Conservation (phyloP, 73 alveolate genomes). For the Paramecium octaurelia region DNA sequence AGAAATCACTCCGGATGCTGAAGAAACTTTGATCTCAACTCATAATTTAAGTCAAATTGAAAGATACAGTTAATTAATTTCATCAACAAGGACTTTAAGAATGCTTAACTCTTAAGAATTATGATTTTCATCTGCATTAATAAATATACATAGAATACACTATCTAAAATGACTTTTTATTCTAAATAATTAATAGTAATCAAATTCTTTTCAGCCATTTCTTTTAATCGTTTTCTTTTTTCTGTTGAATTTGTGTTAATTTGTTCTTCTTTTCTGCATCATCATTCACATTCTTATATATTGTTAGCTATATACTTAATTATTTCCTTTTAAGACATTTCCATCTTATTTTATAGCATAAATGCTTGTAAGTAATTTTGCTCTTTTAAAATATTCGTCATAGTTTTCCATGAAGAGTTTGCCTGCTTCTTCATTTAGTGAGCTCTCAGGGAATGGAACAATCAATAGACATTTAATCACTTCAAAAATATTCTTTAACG, state of each 20-base stretch:
- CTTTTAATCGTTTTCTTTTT: conserved; percentile 50
- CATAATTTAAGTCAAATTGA: not conserved
- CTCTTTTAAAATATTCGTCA: conserved; percentile 90
- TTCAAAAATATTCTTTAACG: conserved; percentile 91
- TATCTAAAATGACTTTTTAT: not conserved
- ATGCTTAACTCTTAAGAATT: not conserved
- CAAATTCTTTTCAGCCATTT: conserved; percentile 64
- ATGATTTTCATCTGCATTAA: not conserved
- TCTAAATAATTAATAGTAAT: not conserved
- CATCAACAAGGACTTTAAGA: not conserved
- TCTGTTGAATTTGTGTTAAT: not conserved
- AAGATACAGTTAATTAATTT: not conserved
- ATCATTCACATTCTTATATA: not conserved
- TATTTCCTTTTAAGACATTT: conserved; percentile 22
- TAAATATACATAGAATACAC: not conserved
- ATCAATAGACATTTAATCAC: conserved; percentile 98
- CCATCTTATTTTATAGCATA: conserved; percentile 77
- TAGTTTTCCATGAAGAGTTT: conserved; percentile 98
- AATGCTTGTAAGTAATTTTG: conserved; percentile 86
- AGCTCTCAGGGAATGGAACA: conserved; percentile 99
- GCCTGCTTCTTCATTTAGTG: conserved; percentile 99
- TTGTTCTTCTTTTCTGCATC: not conserved
- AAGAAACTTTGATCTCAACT: not conserved
- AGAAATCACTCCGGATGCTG: not conserved
- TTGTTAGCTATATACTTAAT: conserved; percentile 1